Percentiles rank a stretch among this genome's conserved stretches.
These are phyloP conservation scores for Trametes cubensis DNA, from an alignment of 768 basidiomycete genomes.

Conservation along the genomic window DNA sequence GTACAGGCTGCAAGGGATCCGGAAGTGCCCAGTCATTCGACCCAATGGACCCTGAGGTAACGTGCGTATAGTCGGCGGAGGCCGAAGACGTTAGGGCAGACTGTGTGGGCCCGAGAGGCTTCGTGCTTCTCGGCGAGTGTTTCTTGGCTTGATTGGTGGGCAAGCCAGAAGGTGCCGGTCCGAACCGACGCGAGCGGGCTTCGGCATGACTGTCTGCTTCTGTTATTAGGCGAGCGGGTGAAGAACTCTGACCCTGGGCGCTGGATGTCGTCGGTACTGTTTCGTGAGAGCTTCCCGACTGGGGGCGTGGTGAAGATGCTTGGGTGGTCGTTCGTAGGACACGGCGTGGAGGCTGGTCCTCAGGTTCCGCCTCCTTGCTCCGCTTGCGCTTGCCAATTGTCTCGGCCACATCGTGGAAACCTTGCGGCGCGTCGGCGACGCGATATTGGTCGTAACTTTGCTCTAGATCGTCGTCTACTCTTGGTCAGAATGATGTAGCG, in stretches of 20 bases:
- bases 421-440: neutral
- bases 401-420: neutral
- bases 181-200: neutral
- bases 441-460: neutral
- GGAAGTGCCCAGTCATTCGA: too few relatives aligned
- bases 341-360: neutral
- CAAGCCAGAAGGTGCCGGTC: neutral
- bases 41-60: too few relatives aligned
- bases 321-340: too few relatives aligned
- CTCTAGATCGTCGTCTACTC: neutral
- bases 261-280: too few relatives aligned
- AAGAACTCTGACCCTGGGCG: too few relatives aligned
- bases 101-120: neutral
- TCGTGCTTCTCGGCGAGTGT: neutral
- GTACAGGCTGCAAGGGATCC: too few relatives aligned
- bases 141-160: neutral
- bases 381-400: neutral
- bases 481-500: neutral
- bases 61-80: too few relatives aligned
- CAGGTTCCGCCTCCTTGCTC: neutral
- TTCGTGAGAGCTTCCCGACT: too few relatives aligned
- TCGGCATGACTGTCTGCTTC: neutral
- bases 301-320: too few relatives aligned
- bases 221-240: too few relatives aligned
- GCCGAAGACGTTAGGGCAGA: neutral